Base-by-base conservation (phyloP, 75 land plant species). In the Picea glauca region DNA sequence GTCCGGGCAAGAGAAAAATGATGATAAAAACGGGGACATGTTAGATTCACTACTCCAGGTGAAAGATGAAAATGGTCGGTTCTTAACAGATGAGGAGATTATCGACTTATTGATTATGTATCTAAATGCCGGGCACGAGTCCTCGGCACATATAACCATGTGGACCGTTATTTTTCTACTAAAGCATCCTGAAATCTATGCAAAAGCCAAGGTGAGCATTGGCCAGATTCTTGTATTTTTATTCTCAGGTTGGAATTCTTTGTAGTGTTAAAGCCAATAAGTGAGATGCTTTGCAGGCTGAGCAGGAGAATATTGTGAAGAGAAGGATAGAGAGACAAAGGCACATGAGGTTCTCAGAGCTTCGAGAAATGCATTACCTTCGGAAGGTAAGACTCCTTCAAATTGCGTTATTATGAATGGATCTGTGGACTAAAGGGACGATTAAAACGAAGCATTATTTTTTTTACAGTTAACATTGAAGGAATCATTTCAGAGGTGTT, bases 111-210 rank as follows among this genome's bases (percentile, higher is more conserved):
- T 92, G 46, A 66, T 94, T n/a, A 86, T 85, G 88, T 90, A 86
- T 77, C 77, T 94, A 18, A 85, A 84, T 65, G 97, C 94, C 3
- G 95, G 95, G 26, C 90, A 90, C 78, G 95, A 92, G 72, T 88
- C 93, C 5, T 84, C 93, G 14, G 97, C 88, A 0, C 90, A 94
- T 59, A 78, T 82, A 60, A 87, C 85, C 17, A 92, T 85, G 88
- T 94, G 97, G 97, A 80, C 92, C 23, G 77, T 86, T 15, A 56
- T 90, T 46, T 77, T 84, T 2, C 73, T 94, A 20, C 78, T 84
- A 72, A 76, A 85, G 15, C 66, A 94, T 72, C 93, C 93, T 4
- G 81, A 87, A 70, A 17, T 58, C 31, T 77, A 77, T 68, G 72
- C 79, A 15, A 91, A 88, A 84, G 86, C 93, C 4, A 88, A 87